These are phyloP conservation scores for Mollisiaceae sp. DNA, from an alignment of 2,329 filamentous ascomycete species.

Conservation along the genomic window DNA sequence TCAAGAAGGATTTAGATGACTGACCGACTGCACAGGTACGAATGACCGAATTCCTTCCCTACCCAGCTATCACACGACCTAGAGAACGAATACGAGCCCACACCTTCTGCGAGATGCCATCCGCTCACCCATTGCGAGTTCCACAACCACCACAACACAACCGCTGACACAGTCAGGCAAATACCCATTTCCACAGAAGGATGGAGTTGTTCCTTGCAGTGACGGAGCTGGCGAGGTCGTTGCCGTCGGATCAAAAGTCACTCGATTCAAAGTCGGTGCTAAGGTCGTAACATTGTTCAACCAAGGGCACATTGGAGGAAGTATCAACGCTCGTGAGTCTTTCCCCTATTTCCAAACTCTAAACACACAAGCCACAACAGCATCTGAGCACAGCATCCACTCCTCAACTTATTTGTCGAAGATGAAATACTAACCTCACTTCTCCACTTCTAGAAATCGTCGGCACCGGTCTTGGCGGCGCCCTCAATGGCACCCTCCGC, in stretches of 20 bases:
- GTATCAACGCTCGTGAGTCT: constrained; percentile 24
- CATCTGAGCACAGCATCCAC: not conserved
- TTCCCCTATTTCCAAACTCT: not conserved
- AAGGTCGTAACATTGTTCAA: constrained; percentile 65
- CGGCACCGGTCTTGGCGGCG: constrained; percentile 61
- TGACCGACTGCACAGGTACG: not conserved
- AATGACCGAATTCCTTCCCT: not conserved
- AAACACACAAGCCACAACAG: not conserved
- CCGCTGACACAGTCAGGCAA: constrained; percentile 20
- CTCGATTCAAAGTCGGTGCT: constrained; percentile 60
- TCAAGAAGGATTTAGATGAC: not conserved
- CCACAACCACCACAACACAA: not conserved
- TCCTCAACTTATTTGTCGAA: not conserved
- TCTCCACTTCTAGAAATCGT: constrained; percentile 26
- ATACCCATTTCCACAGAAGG: constrained; percentile 37
- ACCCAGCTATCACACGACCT: not conserved
- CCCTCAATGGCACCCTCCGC: constrained; percentile 54
- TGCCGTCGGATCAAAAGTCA: constrained; percentile 59
- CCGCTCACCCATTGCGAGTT: no score
- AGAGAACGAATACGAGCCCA: not conserved
- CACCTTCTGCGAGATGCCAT: not conserved
- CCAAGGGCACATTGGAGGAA: constrained; percentile 47
- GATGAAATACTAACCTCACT: not conserved
- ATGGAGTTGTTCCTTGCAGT: constrained; percentile 43
- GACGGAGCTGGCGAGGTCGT: constrained; percentile 53